Conservation (phyloP, 1,284 basidiomycete species). For the Tilletia indica region DNA sequence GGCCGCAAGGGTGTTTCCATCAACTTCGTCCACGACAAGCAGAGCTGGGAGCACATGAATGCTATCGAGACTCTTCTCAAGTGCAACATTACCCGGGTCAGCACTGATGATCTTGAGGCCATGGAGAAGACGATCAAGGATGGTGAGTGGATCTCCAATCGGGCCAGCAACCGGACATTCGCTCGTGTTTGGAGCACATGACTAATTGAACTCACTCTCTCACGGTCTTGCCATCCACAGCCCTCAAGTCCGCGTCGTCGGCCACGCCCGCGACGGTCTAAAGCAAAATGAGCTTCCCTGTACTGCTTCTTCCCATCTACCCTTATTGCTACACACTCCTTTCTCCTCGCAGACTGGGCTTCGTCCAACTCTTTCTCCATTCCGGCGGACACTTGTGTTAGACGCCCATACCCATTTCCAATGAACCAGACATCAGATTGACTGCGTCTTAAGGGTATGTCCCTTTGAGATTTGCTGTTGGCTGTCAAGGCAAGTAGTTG, state of each 20-base stretch:
- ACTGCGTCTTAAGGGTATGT: no score
- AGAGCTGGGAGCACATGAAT: constrained; percentile 51
- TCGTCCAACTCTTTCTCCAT: no score
- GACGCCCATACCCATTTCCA: no score
- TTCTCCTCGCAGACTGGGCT: no score
- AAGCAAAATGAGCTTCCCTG: background rate
- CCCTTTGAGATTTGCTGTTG: no score
- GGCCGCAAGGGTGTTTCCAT: constrained; percentile 54
- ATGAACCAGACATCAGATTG: no score
- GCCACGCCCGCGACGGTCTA: background rate
- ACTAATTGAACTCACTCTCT: no score
- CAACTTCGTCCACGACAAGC: constrained; percentile 55
- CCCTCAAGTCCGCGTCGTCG: constrained; percentile 15
- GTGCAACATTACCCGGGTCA: constrained; percentile 48
- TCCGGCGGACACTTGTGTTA: no score
- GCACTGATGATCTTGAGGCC: constrained; percentile 52
- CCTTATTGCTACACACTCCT: no score
- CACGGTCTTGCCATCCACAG: background rate
- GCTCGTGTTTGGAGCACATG: background rate
- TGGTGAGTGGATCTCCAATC: background rate
- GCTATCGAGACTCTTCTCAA: constrained; percentile 48
- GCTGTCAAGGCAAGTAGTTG: no score
- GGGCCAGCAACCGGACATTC: background rate
- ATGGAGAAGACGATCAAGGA: constrained; percentile 55
- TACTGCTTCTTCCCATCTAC: no score